Percentiles rank a stretch among this genome's conserved stretches.
Conservation (phyloP, 768 basidiomycete species). For the Mycena galericulata region DNA sequence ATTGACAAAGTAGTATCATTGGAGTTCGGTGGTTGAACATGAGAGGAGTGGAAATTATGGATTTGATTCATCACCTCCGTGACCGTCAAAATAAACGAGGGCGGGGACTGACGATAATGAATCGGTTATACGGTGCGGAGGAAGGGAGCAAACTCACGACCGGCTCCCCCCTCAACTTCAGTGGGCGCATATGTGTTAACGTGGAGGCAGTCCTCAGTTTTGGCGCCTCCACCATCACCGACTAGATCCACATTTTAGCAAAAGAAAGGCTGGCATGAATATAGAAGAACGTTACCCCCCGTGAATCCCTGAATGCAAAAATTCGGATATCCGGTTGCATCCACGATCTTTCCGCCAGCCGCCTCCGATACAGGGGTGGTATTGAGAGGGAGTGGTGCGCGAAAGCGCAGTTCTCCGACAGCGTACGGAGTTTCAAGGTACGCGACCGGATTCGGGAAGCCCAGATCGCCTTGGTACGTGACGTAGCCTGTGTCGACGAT, state of each 20-base stretch:
- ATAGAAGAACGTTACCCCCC: constrained; percentile 48
- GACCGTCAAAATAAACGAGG: constrained; percentile 61
- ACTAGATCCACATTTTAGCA: constrained; percentile 40
- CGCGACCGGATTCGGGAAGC: constrained; percentile 64
- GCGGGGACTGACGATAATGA: constrained; percentile 52
- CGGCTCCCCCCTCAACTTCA: constrained; percentile 57
- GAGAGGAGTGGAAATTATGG: neutral
- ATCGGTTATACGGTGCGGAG: neutral
- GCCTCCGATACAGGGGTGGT: constrained; percentile 54
- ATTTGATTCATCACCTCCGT: constrained; percentile 55
- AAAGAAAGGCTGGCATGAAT: neutral
- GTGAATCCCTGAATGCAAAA: constrained; percentile 72
- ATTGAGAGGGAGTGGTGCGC: constrained; percentile 65
- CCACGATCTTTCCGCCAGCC: constrained; percentile 53
- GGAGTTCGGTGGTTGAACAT: neutral
- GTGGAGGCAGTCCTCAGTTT: constrained; percentile 75
- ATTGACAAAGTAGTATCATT: constrained; percentile 70
- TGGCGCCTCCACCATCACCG: constrained; percentile 71
- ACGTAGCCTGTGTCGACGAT: constrained; percentile 71
- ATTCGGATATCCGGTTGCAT: constrained; percentile 65
- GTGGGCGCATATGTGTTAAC: constrained; percentile 72
- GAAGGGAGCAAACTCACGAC: constrained; percentile 50
- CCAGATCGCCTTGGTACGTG: constrained; percentile 64
- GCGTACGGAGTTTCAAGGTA: constrained; percentile 72
- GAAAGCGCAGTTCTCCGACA: constrained; percentile 63